These are phyloP conservation scores for Hordeum pubiflorum DNA, from an alignment of 202 grass and related monocot species.

Conservation along the genomic window DNA sequence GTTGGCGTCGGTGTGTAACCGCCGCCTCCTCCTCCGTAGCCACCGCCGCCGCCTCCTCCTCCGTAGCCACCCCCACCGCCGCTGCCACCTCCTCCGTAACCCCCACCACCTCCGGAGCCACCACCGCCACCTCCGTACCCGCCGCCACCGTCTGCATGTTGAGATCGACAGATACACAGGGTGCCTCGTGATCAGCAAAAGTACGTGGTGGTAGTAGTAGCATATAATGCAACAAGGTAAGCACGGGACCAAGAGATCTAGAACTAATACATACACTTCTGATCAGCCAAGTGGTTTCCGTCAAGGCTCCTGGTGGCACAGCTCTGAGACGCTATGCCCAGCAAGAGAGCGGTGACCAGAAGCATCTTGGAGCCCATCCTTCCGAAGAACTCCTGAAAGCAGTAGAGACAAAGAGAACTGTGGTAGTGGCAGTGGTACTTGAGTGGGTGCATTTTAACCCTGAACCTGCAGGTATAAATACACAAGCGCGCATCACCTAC, in stretches of 20 bases:
- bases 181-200: background rate
- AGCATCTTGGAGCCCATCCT: constrained; percentile 34
- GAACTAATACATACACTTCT: constrained; percentile 32
- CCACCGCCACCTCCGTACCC: constrained; percentile 1
- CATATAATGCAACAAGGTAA: background rate
- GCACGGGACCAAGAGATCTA: background rate
- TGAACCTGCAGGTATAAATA: constrained; percentile 24
- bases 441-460: constrained; percentile 2
- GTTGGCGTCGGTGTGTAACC: constrained; percentile 24
- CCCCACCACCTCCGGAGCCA: background rate
- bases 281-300: constrained; percentile 34
- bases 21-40: background rate
- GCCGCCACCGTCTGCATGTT: constrained; percentile 17
- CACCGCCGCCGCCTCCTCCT: background rate
- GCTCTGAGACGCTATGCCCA: constrained; percentile 47
- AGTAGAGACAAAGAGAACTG: background rate
- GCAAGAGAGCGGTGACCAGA: constrained; percentile 48
- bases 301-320: constrained; percentile 34
- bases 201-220: background rate
- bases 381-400: background rate
- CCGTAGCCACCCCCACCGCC: background rate
- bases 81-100: background rate
- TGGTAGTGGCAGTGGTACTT: background rate
- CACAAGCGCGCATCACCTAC: background rate
- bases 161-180: background rate